Evolutionary conservation across 768 basidiomycete species (phyloP).

Genomic region (Podaxis carcinomalis): DNA sequence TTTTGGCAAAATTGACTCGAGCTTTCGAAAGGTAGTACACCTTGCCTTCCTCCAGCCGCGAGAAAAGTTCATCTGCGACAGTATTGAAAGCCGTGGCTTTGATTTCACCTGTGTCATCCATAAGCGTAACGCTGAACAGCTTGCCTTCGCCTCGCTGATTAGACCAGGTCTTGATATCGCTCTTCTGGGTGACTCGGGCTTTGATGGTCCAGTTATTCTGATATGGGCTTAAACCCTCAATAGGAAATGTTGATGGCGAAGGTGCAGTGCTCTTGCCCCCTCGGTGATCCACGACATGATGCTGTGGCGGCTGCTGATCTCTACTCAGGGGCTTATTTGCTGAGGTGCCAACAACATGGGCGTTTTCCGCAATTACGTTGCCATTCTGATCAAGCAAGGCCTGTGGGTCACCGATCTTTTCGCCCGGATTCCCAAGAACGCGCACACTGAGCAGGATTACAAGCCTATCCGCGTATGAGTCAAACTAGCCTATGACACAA

Average conservation of each 20-base stretch:
- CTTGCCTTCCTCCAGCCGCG: slow-evolving; percentile 85
- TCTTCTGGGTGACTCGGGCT: slow-evolving; percentile 86
- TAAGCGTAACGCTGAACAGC: slow-evolving; percentile 85
- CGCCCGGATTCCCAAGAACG: slow-evolving; percentile 44
- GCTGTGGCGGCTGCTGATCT: background rate
- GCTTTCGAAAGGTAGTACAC: slow-evolving; percentile 91
- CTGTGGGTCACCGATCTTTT: slow-evolving; percentile 72
- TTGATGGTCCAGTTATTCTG: slow-evolving; percentile 99
- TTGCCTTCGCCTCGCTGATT: slow-evolving; percentile 92
- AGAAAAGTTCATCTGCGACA: slow-evolving; percentile 77
- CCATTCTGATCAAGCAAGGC: slow-evolving; percentile 26
- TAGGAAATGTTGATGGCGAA: slow-evolving; percentile 58
- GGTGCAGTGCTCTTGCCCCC: slow-evolving; percentile 1
- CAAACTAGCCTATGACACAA: background rate
- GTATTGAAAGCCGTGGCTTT: slow-evolving; percentile 88
- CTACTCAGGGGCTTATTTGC: slow-evolving; percentile 15
- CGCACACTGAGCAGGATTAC: slow-evolving; percentile 74
- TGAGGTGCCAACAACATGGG: slow-evolving; percentile 21
- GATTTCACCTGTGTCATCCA: slow-evolving; percentile 95
- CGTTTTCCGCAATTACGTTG: slow-evolving; percentile 12
- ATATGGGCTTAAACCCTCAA: slow-evolving; percentile 93
- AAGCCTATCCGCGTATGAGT: slow-evolving; percentile 42
- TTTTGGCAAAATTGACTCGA: slow-evolving; percentile 92
- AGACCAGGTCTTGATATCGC: slow-evolving; percentile 85
- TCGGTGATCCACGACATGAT: background rate